Percentiles rank a stretch among this genome's conserved stretches.
Conservation (phyloP, 2,329 filamentous ascomycete species). For the Aspergillus sp. region DNA sequence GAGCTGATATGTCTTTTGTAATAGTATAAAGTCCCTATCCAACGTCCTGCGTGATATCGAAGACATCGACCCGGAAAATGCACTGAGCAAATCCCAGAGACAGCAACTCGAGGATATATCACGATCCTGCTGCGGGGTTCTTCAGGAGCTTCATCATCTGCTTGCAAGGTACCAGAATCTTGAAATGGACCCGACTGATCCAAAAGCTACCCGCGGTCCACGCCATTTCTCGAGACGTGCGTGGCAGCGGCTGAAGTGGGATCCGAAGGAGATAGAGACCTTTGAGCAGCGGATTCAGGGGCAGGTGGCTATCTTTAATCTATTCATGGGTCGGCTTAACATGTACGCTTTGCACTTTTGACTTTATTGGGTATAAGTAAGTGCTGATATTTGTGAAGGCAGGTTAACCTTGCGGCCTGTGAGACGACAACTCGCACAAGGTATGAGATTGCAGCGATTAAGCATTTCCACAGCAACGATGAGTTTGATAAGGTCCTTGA, state of each 20-base stretch:
- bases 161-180: neutral
- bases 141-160: neutral
- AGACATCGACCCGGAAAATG: neutral
- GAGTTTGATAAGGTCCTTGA: neutral
- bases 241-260: neutral
- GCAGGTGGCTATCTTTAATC: neutral
- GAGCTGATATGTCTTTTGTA: neutral
- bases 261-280: neutral
- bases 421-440: neutral
- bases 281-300: neutral
- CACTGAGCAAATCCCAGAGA: neutral
- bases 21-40: slow-evolving; percentile 1
- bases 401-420: neutral
- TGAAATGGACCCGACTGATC: neutral
- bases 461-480: neutral
- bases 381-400: neutral
- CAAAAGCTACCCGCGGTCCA: neutral
- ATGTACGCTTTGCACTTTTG: neutral
- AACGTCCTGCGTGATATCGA: neutral
- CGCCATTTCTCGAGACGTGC: neutral
- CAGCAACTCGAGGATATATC: neutral
- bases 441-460: neutral
- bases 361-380: neutral
- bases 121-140: neutral
- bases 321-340: neutral